Percentiles rank a stretch among this genome's conserved stretches.
Evolutionary conservation across 2,329 filamentous ascomycete genomes (phyloP).

Genomic region (Hypoxylon sp.): DNA sequence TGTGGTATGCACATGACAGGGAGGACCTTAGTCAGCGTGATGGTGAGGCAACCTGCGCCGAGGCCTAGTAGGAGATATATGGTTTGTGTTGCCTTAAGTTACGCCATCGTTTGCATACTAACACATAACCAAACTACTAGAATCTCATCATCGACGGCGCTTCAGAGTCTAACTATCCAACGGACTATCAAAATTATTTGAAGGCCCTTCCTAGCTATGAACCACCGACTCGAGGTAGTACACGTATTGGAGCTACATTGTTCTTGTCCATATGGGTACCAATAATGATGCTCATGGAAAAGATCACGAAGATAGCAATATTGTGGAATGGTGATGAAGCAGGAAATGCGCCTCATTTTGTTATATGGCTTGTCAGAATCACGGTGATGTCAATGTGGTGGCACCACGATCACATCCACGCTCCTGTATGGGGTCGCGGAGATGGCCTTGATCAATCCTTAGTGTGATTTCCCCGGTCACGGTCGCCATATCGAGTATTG

Average conservation of each 20-base stretch:
- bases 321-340: neutral
- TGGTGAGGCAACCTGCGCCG: conserved; percentile 10
- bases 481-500: neutral
- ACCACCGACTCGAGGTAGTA: neutral
- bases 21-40: conserved; percentile 4
- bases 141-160: neutral
- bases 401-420: neutral
- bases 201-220: neutral
- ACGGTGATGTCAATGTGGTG: neutral
- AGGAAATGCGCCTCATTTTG: neutral
- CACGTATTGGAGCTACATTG: neutral
- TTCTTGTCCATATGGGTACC: neutral
- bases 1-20: too few relatives aligned
- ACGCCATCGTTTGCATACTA: too few relatives aligned
- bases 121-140: neutral
- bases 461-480: neutral
- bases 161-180: neutral
- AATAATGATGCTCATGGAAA: neutral
- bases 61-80: conserved; percentile 8
- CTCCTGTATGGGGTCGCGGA: neutral
- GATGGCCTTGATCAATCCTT: neutral
- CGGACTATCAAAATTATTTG: neutral
- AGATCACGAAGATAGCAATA: neutral
- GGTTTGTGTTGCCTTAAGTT: conserved; percentile 2
- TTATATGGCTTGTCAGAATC: neutral